Base-by-base conservation (phyloP, 2,329 filamentous ascomycete genomes). In the Verticillium albo-atrum region DNA sequence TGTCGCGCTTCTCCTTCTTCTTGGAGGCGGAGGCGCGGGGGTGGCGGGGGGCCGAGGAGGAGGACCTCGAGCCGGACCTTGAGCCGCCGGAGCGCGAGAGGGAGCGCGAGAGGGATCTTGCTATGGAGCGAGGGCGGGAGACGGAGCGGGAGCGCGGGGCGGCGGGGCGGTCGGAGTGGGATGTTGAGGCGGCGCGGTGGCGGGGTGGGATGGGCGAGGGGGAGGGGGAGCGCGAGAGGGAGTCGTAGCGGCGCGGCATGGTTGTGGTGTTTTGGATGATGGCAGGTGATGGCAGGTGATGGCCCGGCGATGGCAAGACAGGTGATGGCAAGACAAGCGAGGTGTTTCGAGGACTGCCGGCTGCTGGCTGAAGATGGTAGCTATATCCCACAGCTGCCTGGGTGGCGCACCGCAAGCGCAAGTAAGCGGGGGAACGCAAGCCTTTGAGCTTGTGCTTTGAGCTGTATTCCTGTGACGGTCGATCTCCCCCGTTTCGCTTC, bases 1-100 rank as follows among this genome's bases (percentile, higher is more conserved):
- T 69, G 60, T 74, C 72, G 23, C 42, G 54, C 30, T 54, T 58
- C 5, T 42, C 35, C 27, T 34, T 37, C 17, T 9, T 20, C 32
- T 25, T 54, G 28, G 30, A 6, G 17, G 27, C 25, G 20, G 54
- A 25, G 2, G 12, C 17, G 25, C 25, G 25, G 3, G 25, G 12
- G 50, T 9, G 25, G n/a, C n/a, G n/a, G n/a, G n/a, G n/a, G n/a
- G n/a, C n/a, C n/a, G n/a, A n/a, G n/a, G n/a, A n/a, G n/a, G n/a
- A n/a, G n/a, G n/a, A n/a, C n/a, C n/a, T n/a, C 7, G 30, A 32
- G 12, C 50, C 25, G 5, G 50, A 53, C 4, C 1, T 10, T 14
- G 50, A 53, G 14, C 25, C 25, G 14, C 25, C 25, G 12, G 50
- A 30, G 14, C 15, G 27, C 27, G 50, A 52, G 26, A 9, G 50